A percentile compares a stretch with the other conserved stretches of the same genome.
These are phyloP conservation scores for Rhizoclosmatium globosum DNA, from an alignment of 192 early-diverging fungal species.

Conservation along the genomic window DNA sequence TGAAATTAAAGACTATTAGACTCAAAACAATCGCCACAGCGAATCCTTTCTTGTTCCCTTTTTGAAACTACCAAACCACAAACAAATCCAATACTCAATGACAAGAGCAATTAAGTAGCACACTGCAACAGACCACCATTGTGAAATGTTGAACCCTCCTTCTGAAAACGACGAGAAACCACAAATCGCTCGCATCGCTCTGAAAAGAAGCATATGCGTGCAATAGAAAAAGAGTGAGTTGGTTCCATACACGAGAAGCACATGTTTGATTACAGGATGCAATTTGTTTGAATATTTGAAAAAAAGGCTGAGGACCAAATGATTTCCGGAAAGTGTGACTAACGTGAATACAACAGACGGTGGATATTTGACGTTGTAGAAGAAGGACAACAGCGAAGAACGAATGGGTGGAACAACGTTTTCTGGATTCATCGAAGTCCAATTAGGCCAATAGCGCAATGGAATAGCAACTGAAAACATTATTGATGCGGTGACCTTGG, in stretches of 20 bases:
- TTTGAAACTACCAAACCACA: constrained; percentile 15
- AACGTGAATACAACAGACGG: constrained; percentile 42
- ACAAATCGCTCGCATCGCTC: neutral
- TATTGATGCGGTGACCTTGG: constrained; percentile 20
- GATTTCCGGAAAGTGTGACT: constrained; percentile 39
- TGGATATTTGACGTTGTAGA: constrained; percentile 52
- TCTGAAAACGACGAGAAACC: neutral
- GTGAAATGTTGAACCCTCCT: neutral
- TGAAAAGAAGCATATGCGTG: constrained; percentile 16
- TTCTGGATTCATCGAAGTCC: constrained; percentile 49
- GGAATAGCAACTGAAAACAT: constrained; percentile 43
- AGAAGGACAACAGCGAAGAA: constrained; percentile 41
- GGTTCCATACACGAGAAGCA: constrained; percentile 2
- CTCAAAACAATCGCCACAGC: constrained; percentile 34
- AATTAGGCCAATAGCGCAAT: constrained; percentile 33
- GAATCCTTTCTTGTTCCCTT: constrained; percentile 20
- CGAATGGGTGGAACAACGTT: constrained; percentile 31
- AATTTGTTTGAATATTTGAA: no score
- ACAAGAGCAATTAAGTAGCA: constrained; percentile 11
- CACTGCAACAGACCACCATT: neutral
- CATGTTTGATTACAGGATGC: neutral
- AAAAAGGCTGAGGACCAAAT: neutral
- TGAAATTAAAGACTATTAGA: neutral
- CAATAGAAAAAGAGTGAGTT: constrained; percentile 21
- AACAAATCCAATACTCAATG: constrained; percentile 24